Base-by-base conservation (phyloP, 257 asterid species). In the Echium plantagineum region DNA sequence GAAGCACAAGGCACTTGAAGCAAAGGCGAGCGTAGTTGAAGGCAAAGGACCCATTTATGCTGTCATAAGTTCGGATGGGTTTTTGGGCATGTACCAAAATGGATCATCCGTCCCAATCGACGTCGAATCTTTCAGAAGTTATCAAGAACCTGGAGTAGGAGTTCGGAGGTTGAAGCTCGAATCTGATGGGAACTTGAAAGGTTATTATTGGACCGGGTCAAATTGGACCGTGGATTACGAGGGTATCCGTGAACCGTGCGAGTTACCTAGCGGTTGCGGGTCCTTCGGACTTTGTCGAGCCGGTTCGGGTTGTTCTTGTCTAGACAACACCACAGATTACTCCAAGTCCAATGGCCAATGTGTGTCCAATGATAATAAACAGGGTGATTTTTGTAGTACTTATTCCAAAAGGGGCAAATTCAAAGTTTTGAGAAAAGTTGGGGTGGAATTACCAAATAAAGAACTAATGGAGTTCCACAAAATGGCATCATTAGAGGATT, bases 161-260 rank as follows among this genome's bases (percentile, higher is more conserved):
- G 69, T 66, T 5, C 83, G 91, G 20, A 85, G 96, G 77, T 67
- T 91, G 65, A 75, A 74, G 4, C 18, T 91, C 21, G 96, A 91
- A 67, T 69, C 88, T 21, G 96, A 91, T 6, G 96, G 96, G 0
- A 85, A 91, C 24, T 59, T 91, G 0, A 85, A 80, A 54, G 98
- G 84, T 0, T 91, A 85, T 58, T 91, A 79, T 73, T 91, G 98
- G 98, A 71, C 81, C 71, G 98, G 98, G 74, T 74, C 93, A 30
- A 61, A 48, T 31, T 91, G 98, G 98, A 5, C 59, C 0, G 6
- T 79, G 42, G 98, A 91, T 51, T 91, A 85, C 55, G 69, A 75
- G 57, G 85, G 81, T 6, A 83, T 91, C 59, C 22, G 83, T 69
- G 90, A 81, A 18, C 59, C 74, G 5, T 91, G 98, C 35, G 84